These are phyloP conservation scores for Areca catechu DNA, from an alignment of 176 grass and related monocot genomes.

Conservation along the genomic window DNA sequence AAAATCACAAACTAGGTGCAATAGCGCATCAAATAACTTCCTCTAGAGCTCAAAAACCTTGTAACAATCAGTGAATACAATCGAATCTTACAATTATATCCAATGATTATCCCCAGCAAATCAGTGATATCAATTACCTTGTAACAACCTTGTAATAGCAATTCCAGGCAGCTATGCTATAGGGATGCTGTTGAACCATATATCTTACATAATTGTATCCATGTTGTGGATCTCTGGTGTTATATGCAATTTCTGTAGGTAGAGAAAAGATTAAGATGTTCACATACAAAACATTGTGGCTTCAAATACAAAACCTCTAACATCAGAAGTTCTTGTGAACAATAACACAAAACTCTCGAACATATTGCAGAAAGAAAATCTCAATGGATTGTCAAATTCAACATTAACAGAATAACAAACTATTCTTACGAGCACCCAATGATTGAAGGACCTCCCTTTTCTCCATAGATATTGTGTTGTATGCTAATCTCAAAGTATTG, in stretches of 20 bases:
- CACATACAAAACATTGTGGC: too few species aligned
- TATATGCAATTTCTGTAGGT: constrained; percentile 81
- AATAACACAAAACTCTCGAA: too few species aligned
- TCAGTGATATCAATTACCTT: constrained; percentile 30
- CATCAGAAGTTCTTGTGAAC: too few species aligned
- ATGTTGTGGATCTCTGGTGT: constrained; percentile 67
- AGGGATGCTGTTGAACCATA: constrained; percentile 73
- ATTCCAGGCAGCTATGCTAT: constrained; percentile 75
- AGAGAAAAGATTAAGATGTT: background rate
- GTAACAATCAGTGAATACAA: too few species aligned
- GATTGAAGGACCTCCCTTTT: constrained; percentile 62
- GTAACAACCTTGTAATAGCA: constrained; percentile 88
- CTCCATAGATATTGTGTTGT: constrained; percentile 46
- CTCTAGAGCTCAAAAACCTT: too few species aligned
- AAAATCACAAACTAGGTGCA: too few species aligned
- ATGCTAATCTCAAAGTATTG: constrained; percentile 64
- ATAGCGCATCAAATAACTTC: too few species aligned
- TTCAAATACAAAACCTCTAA: too few species aligned
- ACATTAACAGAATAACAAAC: background rate
- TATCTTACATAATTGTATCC: constrained; percentile 90
- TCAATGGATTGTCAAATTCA: too few species aligned
- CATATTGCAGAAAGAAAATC: too few species aligned
- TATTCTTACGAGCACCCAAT: constrained; percentile 82
- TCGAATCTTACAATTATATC: too few species aligned
- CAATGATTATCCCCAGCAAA: background rate